Evolutionary conservation across 1,139 yeast species (phyloP), one percentile per base, ranked within the genome.

Genomic region (Pichia sp.): DNA sequence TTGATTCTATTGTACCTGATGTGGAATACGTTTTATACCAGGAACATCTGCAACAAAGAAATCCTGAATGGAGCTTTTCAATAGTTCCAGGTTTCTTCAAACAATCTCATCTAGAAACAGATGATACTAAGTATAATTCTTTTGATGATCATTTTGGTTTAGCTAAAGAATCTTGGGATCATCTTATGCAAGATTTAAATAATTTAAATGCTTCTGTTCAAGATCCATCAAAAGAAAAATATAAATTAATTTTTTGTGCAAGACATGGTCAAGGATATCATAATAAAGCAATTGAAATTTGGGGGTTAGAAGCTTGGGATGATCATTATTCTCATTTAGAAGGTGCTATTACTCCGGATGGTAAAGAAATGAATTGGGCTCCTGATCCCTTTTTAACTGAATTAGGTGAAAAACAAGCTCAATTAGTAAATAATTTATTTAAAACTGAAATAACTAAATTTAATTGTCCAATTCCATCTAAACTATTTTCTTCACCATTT

Each of bases 251-350:
- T 6, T 71, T 79, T 43, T 65, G 82, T 42, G 89, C 86, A 1
- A 69, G 95, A 48, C 94, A 85, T 56, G 94, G 94, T 7, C 85
- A 84, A 62, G 94, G 94, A 0, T 77, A 69, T 62, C 92, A 84
- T 57, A 85, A 85, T 54, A 65, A 73, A 24, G 86, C 82, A 2
- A 74, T 76, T 39, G 66, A 65, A 27, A 72, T 73, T 50, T 81
- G 80, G 58, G 83, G 87, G 12, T 61, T 69, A 33, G 63, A 69
- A 12, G 74, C 62, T 24, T 83, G 90, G 90, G 70, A 74, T 54
- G 61, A 58, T 1, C 72, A 79, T 51, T 82, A 84, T 82, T 68
- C 83, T 24, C 68, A 67, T 48, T 51, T 74, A 37, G 72, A 72
- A 6, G 76, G 79, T 2, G 52, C 55, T 10, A 45, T 50, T 1